Base-by-base conservation (phyloP, 768 basidiomycete genomes). In the Lactifluus hygrophoroides region DNA sequence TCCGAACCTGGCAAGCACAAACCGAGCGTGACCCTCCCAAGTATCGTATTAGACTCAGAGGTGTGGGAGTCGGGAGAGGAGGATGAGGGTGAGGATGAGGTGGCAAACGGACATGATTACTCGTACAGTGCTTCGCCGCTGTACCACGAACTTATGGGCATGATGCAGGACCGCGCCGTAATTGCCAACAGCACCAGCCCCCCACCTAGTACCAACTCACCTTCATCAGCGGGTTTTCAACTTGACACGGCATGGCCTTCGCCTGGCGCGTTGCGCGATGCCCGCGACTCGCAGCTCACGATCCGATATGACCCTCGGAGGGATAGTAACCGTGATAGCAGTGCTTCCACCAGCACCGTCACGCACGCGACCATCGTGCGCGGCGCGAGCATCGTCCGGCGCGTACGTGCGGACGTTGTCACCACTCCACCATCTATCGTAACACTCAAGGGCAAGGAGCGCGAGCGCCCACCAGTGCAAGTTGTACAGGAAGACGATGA, bases 121-220 rank as follows among this genome's bases (percentile, higher is more conserved):
- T 27, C 62, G 27, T 37, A 59, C 23, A 53, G 21, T 32, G 48
- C 61, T 25, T 63, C 64, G 6, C 64, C 64, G 5, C 47, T 64
- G 16, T 64, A 64, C 54, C 58, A 56, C 4, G 64, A 64, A 52
- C 57, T 64, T 13, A 64, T 64, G 64, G 64, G 61, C 21, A 64
- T 64, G 64, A 63, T 64, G 61, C 64, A 64, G 14, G 63, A 55
- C 11, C 56, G 46, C 14, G 48, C 53, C n/a, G 23, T 23, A 4
- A 16, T 32, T 7, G 28, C 51, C 7, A 42, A 44, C 9, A 25
- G 23, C 14, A 45, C 30, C 21, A 40, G 23, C 27, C 45, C 51
- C 27, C 45, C 51, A 2, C 40, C 60, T 11, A 46, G 25, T 23
- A 34, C 35, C 49, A 43, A 34, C 2, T 62, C 52, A 3, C 51